phyloP scores from a whole-genome alignment of 1,284 basidiomycete species.

The Moesziomyces aphidis region DNA sequence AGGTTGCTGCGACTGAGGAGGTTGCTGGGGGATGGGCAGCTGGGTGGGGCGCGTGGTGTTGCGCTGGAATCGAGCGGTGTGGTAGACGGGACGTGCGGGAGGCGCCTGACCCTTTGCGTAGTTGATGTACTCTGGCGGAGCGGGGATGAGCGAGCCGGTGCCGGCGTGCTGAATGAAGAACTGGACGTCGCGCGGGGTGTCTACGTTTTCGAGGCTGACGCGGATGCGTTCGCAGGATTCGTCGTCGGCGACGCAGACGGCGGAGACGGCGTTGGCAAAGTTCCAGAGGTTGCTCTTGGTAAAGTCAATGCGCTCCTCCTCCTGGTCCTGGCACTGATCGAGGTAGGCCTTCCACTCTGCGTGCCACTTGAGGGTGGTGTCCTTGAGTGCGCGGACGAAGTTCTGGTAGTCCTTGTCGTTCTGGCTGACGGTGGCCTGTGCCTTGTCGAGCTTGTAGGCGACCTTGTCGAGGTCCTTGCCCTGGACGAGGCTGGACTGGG shows the following conservation, averaged over 20 bases:
- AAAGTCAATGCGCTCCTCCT: constrained; percentile 92
- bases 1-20: constrained; percentile 20
- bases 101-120: constrained; percentile 64
- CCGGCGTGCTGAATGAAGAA: constrained; percentile 63
- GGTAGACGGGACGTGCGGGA: constrained; percentile 48
- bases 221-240: constrained; percentile 71
- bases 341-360: constrained; percentile 81
- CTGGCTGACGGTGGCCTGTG: constrained; percentile 85
- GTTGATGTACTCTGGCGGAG: constrained; percentile 67
- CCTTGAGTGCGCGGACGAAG: constrained; percentile 83
- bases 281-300: constrained; percentile 96
- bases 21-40: constrained; percentile 37
- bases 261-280: constrained; percentile 94
- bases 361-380: constrained; percentile 89
- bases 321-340: constrained; percentile 88
- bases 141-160: constrained; percentile 63
- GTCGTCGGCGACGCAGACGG: constrained; percentile 94
- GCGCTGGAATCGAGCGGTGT: constrained; percentile 62
- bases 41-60: constrained; percentile 53
- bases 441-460: constrained; percentile 85
- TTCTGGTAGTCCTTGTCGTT: constrained; percentile 85
- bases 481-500: constrained; percentile 90
- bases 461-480: constrained; percentile 94
- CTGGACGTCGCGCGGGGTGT: constrained; percentile 59
- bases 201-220: constrained; percentile 64